phyloP scores from a whole-genome alignment of 2,329 filamentous ascomycete species.

The Fusarium incarnatum region DNA sequence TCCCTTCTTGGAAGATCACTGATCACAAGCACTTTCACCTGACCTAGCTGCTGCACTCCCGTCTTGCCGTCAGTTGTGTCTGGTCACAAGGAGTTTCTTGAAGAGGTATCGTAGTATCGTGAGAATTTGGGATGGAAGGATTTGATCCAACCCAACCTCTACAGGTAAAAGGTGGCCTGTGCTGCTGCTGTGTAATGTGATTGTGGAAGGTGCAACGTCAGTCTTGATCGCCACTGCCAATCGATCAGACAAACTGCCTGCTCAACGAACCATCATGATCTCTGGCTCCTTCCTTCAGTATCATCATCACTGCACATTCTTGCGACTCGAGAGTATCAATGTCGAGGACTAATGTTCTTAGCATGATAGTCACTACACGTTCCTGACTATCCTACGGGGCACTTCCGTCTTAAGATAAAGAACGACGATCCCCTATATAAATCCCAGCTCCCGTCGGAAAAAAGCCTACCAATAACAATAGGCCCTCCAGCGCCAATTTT shows the following conservation, averaged over 20 bases:
- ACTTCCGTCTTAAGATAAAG: constrained; percentile 41
- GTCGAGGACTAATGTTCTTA: constrained; percentile 16
- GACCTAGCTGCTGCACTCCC: constrained; percentile 22
- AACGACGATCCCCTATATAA: constrained; percentile 38
- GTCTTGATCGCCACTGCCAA: background rate
- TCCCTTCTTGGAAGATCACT: constrained; percentile 28
- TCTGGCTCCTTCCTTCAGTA: background rate
- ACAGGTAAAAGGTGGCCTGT: constrained; percentile 6
- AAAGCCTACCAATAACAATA: constrained; percentile 41
- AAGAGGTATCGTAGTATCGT: constrained; percentile 15
- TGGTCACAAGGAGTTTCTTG: constrained; percentile 10
- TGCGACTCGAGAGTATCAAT: background rate
- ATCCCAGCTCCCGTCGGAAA: constrained; percentile 36
- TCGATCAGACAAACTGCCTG: background rate
- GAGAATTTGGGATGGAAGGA: background rate
- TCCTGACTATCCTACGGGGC: constrained; percentile 44
- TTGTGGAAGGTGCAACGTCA: constrained; percentile 22
- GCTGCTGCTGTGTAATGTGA: constrained; percentile 6
- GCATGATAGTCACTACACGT: constrained; percentile 33
- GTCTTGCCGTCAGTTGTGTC: constrained; percentile 6
- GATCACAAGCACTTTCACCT: constrained; percentile 41
- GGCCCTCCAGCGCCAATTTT: constrained; percentile 29
- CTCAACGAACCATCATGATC: background rate
- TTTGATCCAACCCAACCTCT: background rate
- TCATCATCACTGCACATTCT: background rate